Evolutionary conservation across 192 early-diverging fungal species (phyloP).

Genomic region (Coemansia sp.): DNA sequence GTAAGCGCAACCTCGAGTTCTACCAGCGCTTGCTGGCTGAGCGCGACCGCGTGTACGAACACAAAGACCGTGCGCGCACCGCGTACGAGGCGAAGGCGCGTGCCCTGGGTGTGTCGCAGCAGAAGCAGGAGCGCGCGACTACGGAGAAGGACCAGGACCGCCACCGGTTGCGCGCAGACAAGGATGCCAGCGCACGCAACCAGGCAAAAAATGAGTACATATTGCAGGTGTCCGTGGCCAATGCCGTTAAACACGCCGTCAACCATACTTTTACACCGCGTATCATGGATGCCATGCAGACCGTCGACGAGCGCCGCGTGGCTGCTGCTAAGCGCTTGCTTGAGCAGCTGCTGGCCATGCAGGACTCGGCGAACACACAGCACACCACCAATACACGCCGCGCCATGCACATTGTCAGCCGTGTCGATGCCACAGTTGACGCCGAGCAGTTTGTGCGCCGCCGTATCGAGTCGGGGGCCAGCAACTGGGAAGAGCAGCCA

Average conservation of each 20-base stretch:
- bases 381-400: slow-evolving; percentile 4
- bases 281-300: slow-evolving; percentile 5
- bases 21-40: slow-evolving; percentile 40
- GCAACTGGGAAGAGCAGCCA: slow-evolving; percentile 45
- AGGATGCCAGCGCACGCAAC: slow-evolving; percentile 29
- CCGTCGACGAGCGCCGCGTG: neutral
- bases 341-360: slow-evolving; percentile 40
- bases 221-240: slow-evolving; percentile 3
- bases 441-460: slow-evolving; percentile 30
- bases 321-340: slow-evolving; percentile 12
- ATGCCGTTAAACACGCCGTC: neutral
- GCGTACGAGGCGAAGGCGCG: slow-evolving; percentile 30
- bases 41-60: slow-evolving; percentile 32
- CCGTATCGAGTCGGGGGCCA: slow-evolving; percentile 25
- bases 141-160: slow-evolving; percentile 50
- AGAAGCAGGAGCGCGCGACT: slow-evolving; percentile 40
- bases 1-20: slow-evolving; percentile 27
- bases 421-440: slow-evolving; percentile 23
- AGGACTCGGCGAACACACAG: slow-evolving; percentile 18
- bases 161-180: slow-evolving; percentile 26
- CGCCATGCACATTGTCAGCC: slow-evolving; percentile 18
- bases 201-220: slow-evolving; percentile 13
- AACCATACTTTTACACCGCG: slow-evolving; percentile 3
- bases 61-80: slow-evolving; percentile 35
- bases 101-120: slow-evolving; percentile 29